phyloP scores from a whole-genome alignment of 495 filamentous ascomycete genomes.

The Cairneyella variabilis region DNA sequence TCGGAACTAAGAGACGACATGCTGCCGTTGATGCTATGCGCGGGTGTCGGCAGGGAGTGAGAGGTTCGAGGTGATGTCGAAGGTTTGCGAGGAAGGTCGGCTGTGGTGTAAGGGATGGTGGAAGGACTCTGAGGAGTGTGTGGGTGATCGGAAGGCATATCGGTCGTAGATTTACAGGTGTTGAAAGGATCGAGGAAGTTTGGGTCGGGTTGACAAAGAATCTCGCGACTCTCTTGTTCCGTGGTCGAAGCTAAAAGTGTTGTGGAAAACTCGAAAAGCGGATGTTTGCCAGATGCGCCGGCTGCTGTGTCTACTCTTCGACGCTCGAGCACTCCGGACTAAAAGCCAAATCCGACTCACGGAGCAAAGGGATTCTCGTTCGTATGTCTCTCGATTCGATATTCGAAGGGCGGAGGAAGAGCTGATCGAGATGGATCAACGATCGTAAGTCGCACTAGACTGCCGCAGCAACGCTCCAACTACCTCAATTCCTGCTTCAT shows the following conservation, averaged over 20 bases:
- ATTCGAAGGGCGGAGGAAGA: slow-evolving; percentile 2
- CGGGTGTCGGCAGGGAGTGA: slow-evolving; percentile 32
- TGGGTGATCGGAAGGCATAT: slow-evolving; percentile 46
- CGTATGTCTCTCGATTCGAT: not conserved
- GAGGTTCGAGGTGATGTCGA: slow-evolving; percentile 13
- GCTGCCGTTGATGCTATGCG: slow-evolving; percentile 55
- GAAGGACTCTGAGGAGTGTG: slow-evolving; percentile 59
- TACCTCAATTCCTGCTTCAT: slow-evolving; percentile 14
- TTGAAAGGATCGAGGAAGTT: slow-evolving; percentile 2
- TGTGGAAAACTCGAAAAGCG: not conserved
- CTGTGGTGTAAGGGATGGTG: slow-evolving; percentile 4
- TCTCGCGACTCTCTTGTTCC: slow-evolving; percentile 2
- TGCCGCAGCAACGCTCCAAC: slow-evolving; percentile 11
- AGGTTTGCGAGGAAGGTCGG: slow-evolving; percentile 11
- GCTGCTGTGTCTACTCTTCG: not conserved
- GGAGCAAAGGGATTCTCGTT: slow-evolving; percentile 1
- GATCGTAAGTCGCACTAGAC: slow-evolving; percentile 21
- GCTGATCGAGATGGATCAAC: slow-evolving; percentile 3
- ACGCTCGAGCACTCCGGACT: not conserved
- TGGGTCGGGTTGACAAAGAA: slow-evolving; percentile 8
- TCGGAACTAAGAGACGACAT: slow-evolving; percentile 36
- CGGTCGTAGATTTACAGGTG: slow-evolving; percentile 2
- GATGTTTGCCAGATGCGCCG: slow-evolving; percentile 12
- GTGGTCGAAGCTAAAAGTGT: slow-evolving; percentile 3
- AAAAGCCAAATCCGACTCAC: slow-evolving; percentile 1